Conservation (phyloP, 169 alveolate genomes). For the Eimeria acervulina region DNA sequence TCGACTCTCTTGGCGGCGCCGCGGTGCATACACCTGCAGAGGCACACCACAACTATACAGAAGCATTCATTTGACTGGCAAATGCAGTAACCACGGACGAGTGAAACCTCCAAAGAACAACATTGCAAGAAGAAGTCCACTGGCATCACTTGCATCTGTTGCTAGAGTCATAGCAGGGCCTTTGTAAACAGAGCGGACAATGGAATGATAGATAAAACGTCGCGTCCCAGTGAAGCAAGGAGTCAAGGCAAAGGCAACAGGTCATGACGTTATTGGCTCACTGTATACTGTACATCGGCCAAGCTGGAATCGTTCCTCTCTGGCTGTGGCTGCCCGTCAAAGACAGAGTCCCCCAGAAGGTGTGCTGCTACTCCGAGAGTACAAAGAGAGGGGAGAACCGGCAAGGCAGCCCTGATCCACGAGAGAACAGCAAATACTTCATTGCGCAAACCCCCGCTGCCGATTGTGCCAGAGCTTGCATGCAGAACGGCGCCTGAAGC, state of each 20-base stretch:
- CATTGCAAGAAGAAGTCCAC: no score
- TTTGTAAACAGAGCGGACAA: no score
- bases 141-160: no score
- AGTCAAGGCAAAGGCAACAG: not conserved
- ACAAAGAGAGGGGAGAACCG: conserved; percentile 52
- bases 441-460: conserved; percentile 60
- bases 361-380: conserved; percentile 66
- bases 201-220: no score
- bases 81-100: no score
- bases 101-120: no score
- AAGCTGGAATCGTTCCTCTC: conserved; percentile 51
- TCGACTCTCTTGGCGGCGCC: conserved; percentile 17
- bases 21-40: conserved; percentile 46
- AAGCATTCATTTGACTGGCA: no score
- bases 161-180: no score
- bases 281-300: conserved; percentile 49
- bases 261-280: not conserved
- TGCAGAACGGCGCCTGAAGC: conserved; percentile 69
- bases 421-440: conserved; percentile 71
- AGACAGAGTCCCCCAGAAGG: conserved; percentile 65
- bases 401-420: conserved; percentile 63
- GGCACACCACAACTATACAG: not conserved
- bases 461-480: conserved; percentile 52
- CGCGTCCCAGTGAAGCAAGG: not conserved
- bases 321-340: conserved; percentile 71